phyloP scores from a whole-genome alignment of 1,284 basidiomycete genomes.

The Inonotus obliquus region DNA sequence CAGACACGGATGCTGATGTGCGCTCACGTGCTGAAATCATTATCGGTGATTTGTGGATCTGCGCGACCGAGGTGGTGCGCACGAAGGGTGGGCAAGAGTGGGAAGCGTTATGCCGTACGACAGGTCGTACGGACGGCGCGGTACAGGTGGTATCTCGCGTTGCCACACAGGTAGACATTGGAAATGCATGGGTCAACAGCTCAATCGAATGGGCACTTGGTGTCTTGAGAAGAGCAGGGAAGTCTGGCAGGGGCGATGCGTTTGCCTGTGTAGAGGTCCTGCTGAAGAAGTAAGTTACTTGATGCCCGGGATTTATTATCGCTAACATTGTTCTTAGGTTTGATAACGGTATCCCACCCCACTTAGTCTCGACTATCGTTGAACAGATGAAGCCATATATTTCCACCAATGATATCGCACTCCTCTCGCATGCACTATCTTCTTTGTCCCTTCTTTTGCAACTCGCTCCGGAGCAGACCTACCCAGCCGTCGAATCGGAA shows the following conservation, averaged over 20 bases:
- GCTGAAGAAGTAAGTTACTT: constrained; percentile 50
- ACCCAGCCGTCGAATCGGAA: constrained; percentile 67
- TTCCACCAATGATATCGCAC: constrained; percentile 65
- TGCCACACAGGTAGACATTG: constrained; percentile 59
- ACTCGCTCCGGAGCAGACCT: constrained; percentile 59
- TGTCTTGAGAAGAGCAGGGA: constrained; percentile 77
- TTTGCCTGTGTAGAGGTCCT: constrained; percentile 79
- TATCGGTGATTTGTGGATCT: constrained; percentile 83
- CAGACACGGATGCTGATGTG: constrained; percentile 91
- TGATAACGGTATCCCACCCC: constrained; percentile 53
- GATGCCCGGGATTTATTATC: constrained; percentile 4
- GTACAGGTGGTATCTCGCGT: constrained; percentile 72
- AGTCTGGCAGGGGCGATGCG: constrained; percentile 73
- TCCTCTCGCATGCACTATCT: constrained; percentile 72
- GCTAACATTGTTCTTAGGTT: constrained; percentile 43
- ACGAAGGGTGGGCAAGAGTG: constrained; percentile 66
- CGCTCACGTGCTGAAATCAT: constrained; percentile 78
- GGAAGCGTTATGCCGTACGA: constrained; percentile 76
- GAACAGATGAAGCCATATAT: constrained; percentile 74
- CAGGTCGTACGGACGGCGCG: constrained; percentile 68
- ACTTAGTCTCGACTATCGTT: constrained; percentile 60
- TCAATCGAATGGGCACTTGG: constrained; percentile 76
- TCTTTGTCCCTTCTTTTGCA: constrained; percentile 70
- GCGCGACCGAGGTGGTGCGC: constrained; percentile 69
- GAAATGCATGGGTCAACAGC: constrained; percentile 76